phyloP scores from a whole-genome alignment of 2,329 filamentous ascomycete species.

The Alternaria atra region DNA sequence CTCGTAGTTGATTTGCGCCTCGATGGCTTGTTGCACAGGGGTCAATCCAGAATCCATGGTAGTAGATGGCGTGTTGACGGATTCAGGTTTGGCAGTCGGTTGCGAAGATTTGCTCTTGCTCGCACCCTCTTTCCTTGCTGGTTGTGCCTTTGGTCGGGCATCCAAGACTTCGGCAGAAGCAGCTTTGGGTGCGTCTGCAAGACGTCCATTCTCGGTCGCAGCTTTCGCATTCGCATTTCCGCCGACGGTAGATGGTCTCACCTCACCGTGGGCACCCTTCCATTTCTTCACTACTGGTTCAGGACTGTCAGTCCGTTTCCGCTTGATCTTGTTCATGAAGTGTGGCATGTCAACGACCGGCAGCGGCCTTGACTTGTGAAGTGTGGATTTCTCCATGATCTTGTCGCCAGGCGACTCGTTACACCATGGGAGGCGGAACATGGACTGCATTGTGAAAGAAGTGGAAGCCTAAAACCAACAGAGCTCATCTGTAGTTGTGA shows the following conservation, averaged over 20 bases:
- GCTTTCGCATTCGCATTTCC: slow-evolving; percentile 22
- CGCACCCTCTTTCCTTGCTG: slow-evolving; percentile 41
- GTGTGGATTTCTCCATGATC: slow-evolving; percentile 54
- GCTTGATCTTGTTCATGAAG: slow-evolving; percentile 64
- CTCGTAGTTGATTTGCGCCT: slow-evolving; percentile 88
- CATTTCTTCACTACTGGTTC: slow-evolving; percentile 54
- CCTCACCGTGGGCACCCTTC: slow-evolving; percentile 47
- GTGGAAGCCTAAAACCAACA: slow-evolving; percentile 49
- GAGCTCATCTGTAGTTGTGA: slow-evolving; percentile 51
- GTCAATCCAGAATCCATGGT: slow-evolving; percentile 50
- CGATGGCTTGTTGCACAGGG: slow-evolving; percentile 74
- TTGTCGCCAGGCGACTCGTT: slow-evolving; percentile 54
- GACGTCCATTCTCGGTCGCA: slow-evolving; percentile 24
- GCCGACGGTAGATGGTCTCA: slow-evolving; percentile 34
- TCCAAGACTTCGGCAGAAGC: slow-evolving; percentile 36
- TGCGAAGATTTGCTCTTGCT: slow-evolving; percentile 42
- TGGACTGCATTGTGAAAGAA: slow-evolving; percentile 58
- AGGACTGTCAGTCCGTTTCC: slow-evolving; percentile 64
- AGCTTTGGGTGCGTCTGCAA: slow-evolving; percentile 26
- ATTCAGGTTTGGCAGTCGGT: slow-evolving; percentile 31
- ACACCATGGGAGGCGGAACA: slow-evolving; percentile 61
- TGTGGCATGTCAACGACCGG: slow-evolving; percentile 57
- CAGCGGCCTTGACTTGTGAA: slow-evolving; percentile 54
- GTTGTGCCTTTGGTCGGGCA: slow-evolving; percentile 39
- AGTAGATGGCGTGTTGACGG: slow-evolving; percentile 32